Evolutionary conservation across 2,329 filamentous ascomycete species (phyloP), one percentile per base, ranked within the genome.

Genomic region (Exophiala sp.): DNA sequence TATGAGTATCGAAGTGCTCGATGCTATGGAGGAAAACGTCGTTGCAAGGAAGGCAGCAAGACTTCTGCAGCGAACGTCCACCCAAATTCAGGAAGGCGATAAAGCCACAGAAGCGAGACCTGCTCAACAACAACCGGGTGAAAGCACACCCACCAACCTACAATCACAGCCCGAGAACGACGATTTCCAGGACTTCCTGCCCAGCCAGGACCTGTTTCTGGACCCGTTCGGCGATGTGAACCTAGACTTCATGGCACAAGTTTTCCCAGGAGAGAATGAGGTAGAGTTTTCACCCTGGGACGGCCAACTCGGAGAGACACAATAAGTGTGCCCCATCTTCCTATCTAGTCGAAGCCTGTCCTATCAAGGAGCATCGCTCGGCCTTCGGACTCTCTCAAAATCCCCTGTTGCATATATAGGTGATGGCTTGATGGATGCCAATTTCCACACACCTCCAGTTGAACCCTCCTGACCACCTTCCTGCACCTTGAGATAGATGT

Each of bases 21-120:
- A 72, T 50, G 66, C 70, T 3, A 74, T 74, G 70, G 67, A 72
- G 20, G 71, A 74, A 50, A 69, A 65, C 2, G 65, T 69, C 40
- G 71, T 73, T 11, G 70, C 72, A 1, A 65, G 64, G 11, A 72
- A 72, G 44, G 72, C 69, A 3, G 34, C 34, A 2, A 36, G 8
- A 18, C n/a, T 47, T n/a, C 12, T 52, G 11, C 35, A 32, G 20
- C 16, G 41, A 18, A 24, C 43, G 8, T 34, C 39, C 12, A 14
- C 32, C 18, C 36, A 33, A 9, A 50, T 50, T 11, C 36, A 42
- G 16, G 21, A 34, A 11, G 12, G 21, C 8, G n/a, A 43, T 3
- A 10, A 18, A 16, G 21, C 21, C 21, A 18, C 14, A 14, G 29
- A 21, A 35, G 38, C 34, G 6, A 21, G 9, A n/a, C 18, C 16